These are phyloP conservation scores for Aaosphaeria pasadenensis DNA, from an alignment of 2,329 filamentous ascomycete genomes.

Conservation along the genomic window DNA sequence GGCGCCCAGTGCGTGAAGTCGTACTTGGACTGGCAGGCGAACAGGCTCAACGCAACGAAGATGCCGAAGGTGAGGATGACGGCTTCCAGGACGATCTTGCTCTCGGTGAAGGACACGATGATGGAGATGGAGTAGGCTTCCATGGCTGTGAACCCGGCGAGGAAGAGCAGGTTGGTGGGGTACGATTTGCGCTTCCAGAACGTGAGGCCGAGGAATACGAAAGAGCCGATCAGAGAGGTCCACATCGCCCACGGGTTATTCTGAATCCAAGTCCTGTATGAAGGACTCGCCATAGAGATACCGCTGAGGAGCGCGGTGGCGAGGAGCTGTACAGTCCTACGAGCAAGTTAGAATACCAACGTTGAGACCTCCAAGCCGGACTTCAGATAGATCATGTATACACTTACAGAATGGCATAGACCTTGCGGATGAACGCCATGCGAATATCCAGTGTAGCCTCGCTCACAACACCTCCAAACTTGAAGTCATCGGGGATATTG, in stretches of 20 bases:
- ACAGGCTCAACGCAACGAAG: constrained; percentile 65
- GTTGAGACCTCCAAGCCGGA: not conserved
- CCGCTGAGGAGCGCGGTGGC: constrained; percentile 77
- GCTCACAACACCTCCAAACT: constrained; percentile 48
- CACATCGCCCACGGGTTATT: constrained; percentile 80
- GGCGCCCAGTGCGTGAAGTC: constrained; percentile 98
- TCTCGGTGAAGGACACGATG: constrained; percentile 86
- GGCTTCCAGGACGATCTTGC: constrained; percentile 81
- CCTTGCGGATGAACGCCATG: constrained; percentile 95
- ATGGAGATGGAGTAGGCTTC: constrained; percentile 94
- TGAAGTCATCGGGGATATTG: constrained; percentile 96
- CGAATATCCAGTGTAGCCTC: constrained; percentile 74
- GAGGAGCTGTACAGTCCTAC: constrained; percentile 80
- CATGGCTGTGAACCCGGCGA: constrained; percentile 81
- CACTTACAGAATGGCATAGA: constrained; percentile 84
- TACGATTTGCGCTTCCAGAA: constrained; percentile 60
- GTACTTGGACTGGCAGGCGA: constrained; percentile 96
- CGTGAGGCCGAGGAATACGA: constrained; percentile 36
- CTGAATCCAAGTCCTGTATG: constrained; percentile 87
- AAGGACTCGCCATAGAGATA: constrained; percentile 77
- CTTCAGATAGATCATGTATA: not conserved
- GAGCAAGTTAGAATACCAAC: not conserved
- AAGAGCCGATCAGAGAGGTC: constrained; percentile 60
- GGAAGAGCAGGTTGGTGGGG: constrained; percentile 90
- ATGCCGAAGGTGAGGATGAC: constrained; percentile 75